Evolutionary conservation across 148 eudicot genomes (phyloP), one percentile per base, ranked within the genome.

Genomic region (Camellia sinensis): DNA sequence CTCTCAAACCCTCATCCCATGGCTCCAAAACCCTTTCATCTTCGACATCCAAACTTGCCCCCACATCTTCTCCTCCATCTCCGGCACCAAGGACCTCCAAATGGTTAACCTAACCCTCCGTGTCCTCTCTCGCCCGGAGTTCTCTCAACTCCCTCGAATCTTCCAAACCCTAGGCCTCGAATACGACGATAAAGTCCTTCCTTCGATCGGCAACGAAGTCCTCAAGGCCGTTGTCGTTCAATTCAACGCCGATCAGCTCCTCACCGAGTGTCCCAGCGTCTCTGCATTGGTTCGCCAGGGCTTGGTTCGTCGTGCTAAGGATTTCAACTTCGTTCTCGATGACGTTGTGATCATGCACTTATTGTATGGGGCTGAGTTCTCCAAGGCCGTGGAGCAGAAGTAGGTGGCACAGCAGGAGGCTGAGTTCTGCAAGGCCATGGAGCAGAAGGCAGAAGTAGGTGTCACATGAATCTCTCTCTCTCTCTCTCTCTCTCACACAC

Each of bases 381-480:
- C n/a, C n/a, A n/a, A n/a, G n/a, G n/a, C n/a, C n/a, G n/a, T n/a
- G n/a, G n/a, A n/a, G n/a, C n/a, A n/a, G 89, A 94, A 94, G 87
- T 97, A 94, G 82, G 98, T 94, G 77, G 98, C 98, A 5, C 98
- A 94, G 79, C 98, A 94, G 82, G 97, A 94, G 90, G 98, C 98
- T 11, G 98, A 94, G 89, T n/a, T n/a, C n/a, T n/a, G n/a, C n/a
- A n/a, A n/a, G n/a, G n/a, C n/a, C n/a, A n/a, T n/a, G n/a, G n/a
- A n/a, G n/a, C n/a, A n/a, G n/a, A n/a, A n/a, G n/a, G n/a, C n/a
- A n/a, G n/a, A n/a, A n/a, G n/a, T n/a, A n/a, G n/a, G n/a, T n/a
- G n/a, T n/a, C n/a, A n/a, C n/a, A n/a, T n/a, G n/a, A n/a, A n/a
- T n/a, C n/a, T n/a, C n/a, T n/a, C n/a, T n/a, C n/a, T n/a, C n/a